Evolutionary conservation across 139 green algal genomes (phyloP), one percentile per base, ranked within the genome.

Genomic region (Choricystis sp.): DNA sequence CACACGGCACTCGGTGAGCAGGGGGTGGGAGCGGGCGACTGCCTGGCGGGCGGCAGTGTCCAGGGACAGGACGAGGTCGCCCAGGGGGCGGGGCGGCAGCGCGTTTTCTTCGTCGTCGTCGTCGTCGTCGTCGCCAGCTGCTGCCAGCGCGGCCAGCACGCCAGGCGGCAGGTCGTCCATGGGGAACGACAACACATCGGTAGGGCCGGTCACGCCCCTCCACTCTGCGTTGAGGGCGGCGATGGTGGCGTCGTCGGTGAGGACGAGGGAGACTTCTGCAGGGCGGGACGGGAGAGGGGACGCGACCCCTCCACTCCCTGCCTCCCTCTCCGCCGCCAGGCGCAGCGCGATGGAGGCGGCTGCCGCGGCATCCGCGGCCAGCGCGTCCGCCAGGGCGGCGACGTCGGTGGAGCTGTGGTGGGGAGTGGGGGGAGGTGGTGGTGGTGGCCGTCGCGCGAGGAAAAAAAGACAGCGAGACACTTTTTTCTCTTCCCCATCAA

Each of bases 141-240:
- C n/a, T n/a, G n/a, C n/a, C n/a, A n/a, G n/a, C n/a, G n/a, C n/a
- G n/a, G n/a, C n/a, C n/a, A n/a, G n/a, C n/a, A n/a, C n/a, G n/a
- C n/a, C n/a, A n/a, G n/a, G n/a, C n/a, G n/a, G n/a, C n/a, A 66
- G 68, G 20, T 78, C 75, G 25, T 83, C 59, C 68, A 94, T 77
- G 57, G 89, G 77, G 72, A 98, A 97, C 0, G 86, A 94, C 56
- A 98, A 81, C 57, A 98, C 91, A 69, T 98, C 91, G 16, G 91
- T 98, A 19, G 91, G 67, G 1, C 29, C 57, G 24, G 89, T 78
- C 66, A 88, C 84, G 22, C 77, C 79, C 1, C 88, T 74, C 75
- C 77, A 87, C 57, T 89, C 72, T 23, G 19, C 28, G 69, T 98
- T 98, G 5, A 96, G 69, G n/a, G 72, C 60, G 2, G 60, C 61